phyloP scores from a whole-genome alignment of 768 basidiomycete genomes.

The Gyrodon lividus region DNA sequence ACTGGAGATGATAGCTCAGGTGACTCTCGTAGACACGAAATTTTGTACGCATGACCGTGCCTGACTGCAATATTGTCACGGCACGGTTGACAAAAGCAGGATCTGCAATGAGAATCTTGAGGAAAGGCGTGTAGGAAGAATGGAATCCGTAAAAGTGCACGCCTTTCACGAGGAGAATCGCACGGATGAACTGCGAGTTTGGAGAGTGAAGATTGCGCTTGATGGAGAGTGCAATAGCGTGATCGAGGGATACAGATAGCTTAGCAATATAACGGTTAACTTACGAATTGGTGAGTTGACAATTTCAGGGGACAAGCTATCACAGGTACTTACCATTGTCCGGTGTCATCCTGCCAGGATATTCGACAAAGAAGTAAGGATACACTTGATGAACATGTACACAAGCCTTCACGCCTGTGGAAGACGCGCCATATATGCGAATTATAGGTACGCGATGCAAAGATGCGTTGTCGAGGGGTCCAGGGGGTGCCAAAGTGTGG shows the following conservation, averaged over 20 bases:
- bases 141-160: slow-evolving; percentile 95
- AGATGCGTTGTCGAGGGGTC: slow-evolving; percentile 59
- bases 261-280: slow-evolving; percentile 72
- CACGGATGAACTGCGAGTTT: slow-evolving; percentile 64
- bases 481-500: slow-evolving; percentile 55
- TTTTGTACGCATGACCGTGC: slow-evolving; percentile 75
- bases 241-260: slow-evolving; percentile 75
- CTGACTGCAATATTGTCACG: slow-evolving; percentile 75
- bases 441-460: slow-evolving; percentile 75
- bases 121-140: slow-evolving; percentile 77
- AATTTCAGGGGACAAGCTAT: not conserved
- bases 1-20: slow-evolving; percentile 84
- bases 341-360: slow-evolving; percentile 62
- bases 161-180: slow-evolving; percentile 88
- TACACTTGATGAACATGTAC: slow-evolving; percentile 91
- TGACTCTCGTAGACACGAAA: slow-evolving; percentile 89
- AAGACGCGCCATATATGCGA: slow-evolving; percentile 83
- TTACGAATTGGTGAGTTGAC: slow-evolving; percentile 28
- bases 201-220: slow-evolving; percentile 65
- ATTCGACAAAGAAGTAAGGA: slow-evolving; percentile 92
- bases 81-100: slow-evolving; percentile 69
- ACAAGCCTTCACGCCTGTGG: slow-evolving; percentile 74
- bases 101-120: slow-evolving; percentile 79
- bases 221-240: slow-evolving; percentile 80
- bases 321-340: slow-evolving; percentile 52